Conservation (phyloP, 2,329 filamentous ascomycete genomes). For the Calycina marina region DNA sequence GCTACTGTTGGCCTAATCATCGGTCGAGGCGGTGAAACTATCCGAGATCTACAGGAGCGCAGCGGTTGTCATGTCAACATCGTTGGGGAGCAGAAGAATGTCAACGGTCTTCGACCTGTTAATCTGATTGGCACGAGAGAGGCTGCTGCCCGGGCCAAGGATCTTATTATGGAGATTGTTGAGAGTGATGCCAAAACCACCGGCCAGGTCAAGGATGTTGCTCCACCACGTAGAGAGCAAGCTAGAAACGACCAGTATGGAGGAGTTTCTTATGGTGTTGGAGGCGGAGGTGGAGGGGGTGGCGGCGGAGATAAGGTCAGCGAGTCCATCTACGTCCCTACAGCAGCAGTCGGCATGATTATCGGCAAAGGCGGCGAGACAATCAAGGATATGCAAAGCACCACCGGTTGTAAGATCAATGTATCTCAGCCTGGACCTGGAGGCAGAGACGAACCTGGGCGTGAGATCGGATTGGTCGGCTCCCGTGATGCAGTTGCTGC, state of each 20-base stretch:
- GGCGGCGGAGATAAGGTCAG: slow-evolving; percentile 52
- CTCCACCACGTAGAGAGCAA: slow-evolving; percentile 29
- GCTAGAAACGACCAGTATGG: slow-evolving; percentile 28
- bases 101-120: slow-evolving; percentile 78
- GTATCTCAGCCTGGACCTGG: slow-evolving; percentile 67
- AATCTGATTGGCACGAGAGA: slow-evolving; percentile 73
- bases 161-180: slow-evolving; percentile 84
- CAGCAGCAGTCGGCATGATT: slow-evolving; percentile 90
- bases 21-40: slow-evolving; percentile 84
- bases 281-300: slow-evolving; percentile 27
- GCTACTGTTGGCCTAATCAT: slow-evolving; percentile 87
- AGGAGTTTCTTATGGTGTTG: too few relatives aligned
- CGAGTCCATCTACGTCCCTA: slow-evolving; percentile 73
- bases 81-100: slow-evolving; percentile 81
- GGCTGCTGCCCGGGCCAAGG: slow-evolving; percentile 65
- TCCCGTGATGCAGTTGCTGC: slow-evolving; percentile 60
- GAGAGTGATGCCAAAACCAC: slow-evolving; percentile 60
- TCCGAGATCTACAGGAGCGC: slow-evolving; percentile 79
- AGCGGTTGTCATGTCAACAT: slow-evolving; percentile 95
- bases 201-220: slow-evolving; percentile 22
- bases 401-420: slow-evolving; percentile 86
- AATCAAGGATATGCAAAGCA: slow-evolving; percentile 84
- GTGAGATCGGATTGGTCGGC: slow-evolving; percentile 78
- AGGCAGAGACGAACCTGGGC: slow-evolving; percentile 66
- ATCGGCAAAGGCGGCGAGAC: slow-evolving; percentile 91